phyloP scores from a whole-genome alignment of 176 grass and related monocot species.

The Juncus inflexus region DNA sequence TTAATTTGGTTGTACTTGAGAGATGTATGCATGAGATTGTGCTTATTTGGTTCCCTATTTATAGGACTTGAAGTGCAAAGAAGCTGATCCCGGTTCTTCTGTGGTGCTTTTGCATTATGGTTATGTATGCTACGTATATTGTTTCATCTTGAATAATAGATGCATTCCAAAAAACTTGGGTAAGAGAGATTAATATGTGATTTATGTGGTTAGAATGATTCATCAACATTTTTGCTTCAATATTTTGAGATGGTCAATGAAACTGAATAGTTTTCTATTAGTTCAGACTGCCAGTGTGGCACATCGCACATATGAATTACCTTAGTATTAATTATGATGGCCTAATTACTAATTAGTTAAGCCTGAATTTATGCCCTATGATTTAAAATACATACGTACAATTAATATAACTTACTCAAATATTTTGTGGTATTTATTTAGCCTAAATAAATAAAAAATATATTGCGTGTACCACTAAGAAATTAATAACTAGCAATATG shows the following conservation, averaged over 20 bases:
- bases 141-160: background rate
- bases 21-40: background rate
- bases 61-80: background rate
- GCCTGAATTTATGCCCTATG: too few species aligned
- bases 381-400: background rate
- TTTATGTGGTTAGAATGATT: background rate
- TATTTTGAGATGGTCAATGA: background rate
- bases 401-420: background rate
- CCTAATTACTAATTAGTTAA: too few species aligned
- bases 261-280: too few species aligned
- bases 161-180: too few species aligned
- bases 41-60: slow-evolving; percentile 23
- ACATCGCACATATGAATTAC: too few species aligned
- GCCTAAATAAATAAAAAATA: background rate
- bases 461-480: background rate
- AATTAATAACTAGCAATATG: background rate
- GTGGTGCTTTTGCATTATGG: background rate
- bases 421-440: background rate
- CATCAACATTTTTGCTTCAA: background rate
- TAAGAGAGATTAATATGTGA: too few species aligned
- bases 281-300: background rate
- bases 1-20: too few species aligned
- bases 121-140: background rate
- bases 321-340: too few species aligned
- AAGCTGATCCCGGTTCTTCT: background rate